Base-by-base conservation (phyloP, 2,329 filamentous ascomycete species). In the Chalara sp. region DNA sequence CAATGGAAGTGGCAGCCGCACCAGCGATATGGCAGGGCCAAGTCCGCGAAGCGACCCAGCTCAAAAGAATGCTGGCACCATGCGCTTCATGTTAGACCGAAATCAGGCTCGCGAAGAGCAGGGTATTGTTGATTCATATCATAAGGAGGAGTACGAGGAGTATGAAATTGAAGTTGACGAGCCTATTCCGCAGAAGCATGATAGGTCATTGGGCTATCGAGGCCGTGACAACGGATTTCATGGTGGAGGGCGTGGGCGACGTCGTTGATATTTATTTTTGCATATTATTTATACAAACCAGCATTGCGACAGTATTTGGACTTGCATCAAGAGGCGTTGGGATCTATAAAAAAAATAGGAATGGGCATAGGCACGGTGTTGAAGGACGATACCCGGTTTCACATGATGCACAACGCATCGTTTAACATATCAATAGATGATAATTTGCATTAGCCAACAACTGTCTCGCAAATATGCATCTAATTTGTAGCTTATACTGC, bases 41-140 rank as follows among this genome's bases (percentile, higher is more conserved):
- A 56, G 60, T 5, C 58, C 55, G 40, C 57, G 54, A 31, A 55
- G 54, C 8, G 50, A 57, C n/a, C 56, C 55, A 6, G 49, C 45
- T 13, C 56, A 58, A 66, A 37, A 37, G n/a, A n/a, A n/a, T n/a
- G 56, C 70, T 69, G 87, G 87, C 6, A 95, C 92, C 0, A 82
- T 95, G 57, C 81, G 93, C 6, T 97, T 96, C 67, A 89, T 96
- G 68, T 84, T 97, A 46, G 87, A 96, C 57, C 81, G 84, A 0
- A 84, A 86, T 49, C 79, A 85, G 46, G 90, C 90, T 2, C 77
- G 79, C 44, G 75, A 76, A 12, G 93, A 99, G 69, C 80, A 81
- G 59, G 76, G 77, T 10, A 75, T 78, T 10, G 85, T 91, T 2
- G 76, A 76, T 4, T 74, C 78, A 46, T 90, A 84, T 66, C 89